A percentile compares a stretch with the other conserved stretches of the same genome.
phyloP scores from a whole-genome alignment of 129 eudicot genomes.

The Solidago caesia region DNA sequence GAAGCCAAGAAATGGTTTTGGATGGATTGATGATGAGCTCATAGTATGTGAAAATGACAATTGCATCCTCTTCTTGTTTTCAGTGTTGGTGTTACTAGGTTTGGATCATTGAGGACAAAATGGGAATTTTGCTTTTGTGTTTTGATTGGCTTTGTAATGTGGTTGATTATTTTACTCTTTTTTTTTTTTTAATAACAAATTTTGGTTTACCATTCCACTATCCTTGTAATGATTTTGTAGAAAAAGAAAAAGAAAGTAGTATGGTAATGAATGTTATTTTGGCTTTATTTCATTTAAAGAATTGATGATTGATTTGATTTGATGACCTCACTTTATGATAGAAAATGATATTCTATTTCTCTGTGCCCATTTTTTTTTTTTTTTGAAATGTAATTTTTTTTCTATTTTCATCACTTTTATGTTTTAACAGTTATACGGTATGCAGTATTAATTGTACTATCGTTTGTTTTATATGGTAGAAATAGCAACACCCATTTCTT shows the following conservation, averaged over 20 bases:
- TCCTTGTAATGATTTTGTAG: constrained; percentile 39
- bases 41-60: constrained; percentile 12
- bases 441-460: too few species aligned
- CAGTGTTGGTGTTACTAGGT: not conserved
- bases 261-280: constrained; percentile 26
- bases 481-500: too few species aligned
- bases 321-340: not conserved
- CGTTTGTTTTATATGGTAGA: too few species aligned
- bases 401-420: too few species aligned
- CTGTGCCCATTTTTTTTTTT: too few species aligned
- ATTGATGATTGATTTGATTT: constrained; percentile 10
- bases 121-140: constrained; percentile 26
- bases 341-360: not conserved
- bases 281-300: not conserved
- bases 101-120: constrained; percentile 18
- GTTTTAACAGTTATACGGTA: too few species aligned
- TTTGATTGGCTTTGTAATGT: constrained; percentile 27
- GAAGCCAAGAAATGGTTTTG: constrained; percentile 59
- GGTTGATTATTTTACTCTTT: constrained; percentile 11
- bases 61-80: constrained; percentile 17
- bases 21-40: constrained; percentile 43
- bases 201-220: constrained; percentile 34
- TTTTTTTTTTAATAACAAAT: not conserved
- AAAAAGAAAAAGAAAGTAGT: constrained; percentile 22
- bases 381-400: too few species aligned